phyloP scores from a whole-genome alignment of 2,329 filamentous ascomycete species.

The Penicillium sp. region DNA sequence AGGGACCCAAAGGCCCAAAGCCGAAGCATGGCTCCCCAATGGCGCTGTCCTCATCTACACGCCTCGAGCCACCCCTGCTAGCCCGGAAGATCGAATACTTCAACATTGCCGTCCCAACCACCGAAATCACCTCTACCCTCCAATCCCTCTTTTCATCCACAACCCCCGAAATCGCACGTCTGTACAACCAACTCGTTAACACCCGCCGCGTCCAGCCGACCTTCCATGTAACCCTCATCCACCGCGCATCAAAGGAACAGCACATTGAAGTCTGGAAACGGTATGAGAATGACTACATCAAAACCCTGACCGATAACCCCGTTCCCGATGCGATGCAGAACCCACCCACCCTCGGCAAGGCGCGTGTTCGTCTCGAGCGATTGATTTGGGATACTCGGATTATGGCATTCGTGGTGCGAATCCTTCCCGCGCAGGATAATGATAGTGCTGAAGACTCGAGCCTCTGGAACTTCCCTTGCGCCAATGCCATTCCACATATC shows the following conservation, averaged over 20 bases:
- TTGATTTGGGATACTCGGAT: conserved; percentile 83
- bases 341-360: conserved; percentile 39
- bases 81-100: conserved; percentile 69
- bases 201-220: conserved; percentile 75
- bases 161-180: conserved; percentile 58
- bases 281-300: conserved; percentile 65
- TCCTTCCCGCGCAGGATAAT: conserved; percentile 51
- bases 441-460: conserved; percentile 37
- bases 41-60: conserved; percentile 23
- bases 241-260: conserved; percentile 67
- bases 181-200: conserved; percentile 77
- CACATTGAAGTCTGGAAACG: conserved; percentile 74
- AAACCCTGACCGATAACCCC: conserved; percentile 34
- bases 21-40: conserved; percentile 38
- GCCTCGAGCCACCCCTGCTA: conserved; percentile 38
- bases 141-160: conserved; percentile 68
- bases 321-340: conserved; percentile 25
- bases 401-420: conserved; percentile 87
- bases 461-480: conserved; percentile 68
- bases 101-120: conserved; percentile 58
- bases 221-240: conserved; percentile 95
- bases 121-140: conserved; percentile 62
- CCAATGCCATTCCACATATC: conserved; percentile 81
- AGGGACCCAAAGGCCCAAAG: conserved; percentile 43
- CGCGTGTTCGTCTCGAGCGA: conserved; percentile 61